These are phyloP conservation scores for Agrocybe chaxingu DNA, from an alignment of 768 basidiomycete genomes.

Conservation along the genomic window DNA sequence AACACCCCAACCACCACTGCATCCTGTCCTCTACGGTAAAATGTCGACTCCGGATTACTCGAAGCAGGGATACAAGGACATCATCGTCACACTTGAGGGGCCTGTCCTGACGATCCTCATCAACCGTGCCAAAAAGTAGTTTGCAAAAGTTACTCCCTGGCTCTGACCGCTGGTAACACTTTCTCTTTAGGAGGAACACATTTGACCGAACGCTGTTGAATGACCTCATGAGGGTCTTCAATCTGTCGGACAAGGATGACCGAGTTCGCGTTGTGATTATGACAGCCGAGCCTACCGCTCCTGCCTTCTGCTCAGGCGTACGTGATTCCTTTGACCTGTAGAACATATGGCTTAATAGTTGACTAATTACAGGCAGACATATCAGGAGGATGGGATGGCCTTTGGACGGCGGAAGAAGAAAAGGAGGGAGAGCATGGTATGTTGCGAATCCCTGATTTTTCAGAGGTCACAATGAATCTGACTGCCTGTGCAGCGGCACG, in stretches of 20 bases:
- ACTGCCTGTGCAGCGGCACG: conserved; percentile 32
- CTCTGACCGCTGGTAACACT: background rate
- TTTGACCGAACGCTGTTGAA: conserved; percentile 28
- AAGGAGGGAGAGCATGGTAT: conserved; percentile 46
- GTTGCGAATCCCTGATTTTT: conserved; percentile 8
- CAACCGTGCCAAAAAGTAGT: conserved; percentile 47
- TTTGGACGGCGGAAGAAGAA: conserved; percentile 37
- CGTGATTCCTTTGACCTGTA: conserved; percentile 6
- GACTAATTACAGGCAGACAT: conserved; percentile 41
- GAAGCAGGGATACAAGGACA: conserved; percentile 35
- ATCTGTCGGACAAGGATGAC: conserved; percentile 48
- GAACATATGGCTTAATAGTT: background rate
- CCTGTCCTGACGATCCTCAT: conserved; percentile 40
- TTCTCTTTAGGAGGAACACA: conserved; percentile 39
- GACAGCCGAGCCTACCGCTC: conserved; percentile 47
- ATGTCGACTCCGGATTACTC: conserved; percentile 34
- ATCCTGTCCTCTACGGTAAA: background rate
- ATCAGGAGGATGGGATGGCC: conserved; percentile 40
- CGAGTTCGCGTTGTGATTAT: conserved; percentile 48
- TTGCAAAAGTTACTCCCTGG: conserved; percentile 1
- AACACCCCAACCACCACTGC: no score
- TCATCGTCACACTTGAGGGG: conserved; percentile 41
- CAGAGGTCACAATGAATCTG: background rate
- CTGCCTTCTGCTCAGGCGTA: conserved; percentile 57
- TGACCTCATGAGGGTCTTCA: conserved; percentile 42